Evolutionary conservation across 2,329 filamentous ascomycete genomes (phyloP).

Genomic region (Chaetomiaceae sp.): DNA sequence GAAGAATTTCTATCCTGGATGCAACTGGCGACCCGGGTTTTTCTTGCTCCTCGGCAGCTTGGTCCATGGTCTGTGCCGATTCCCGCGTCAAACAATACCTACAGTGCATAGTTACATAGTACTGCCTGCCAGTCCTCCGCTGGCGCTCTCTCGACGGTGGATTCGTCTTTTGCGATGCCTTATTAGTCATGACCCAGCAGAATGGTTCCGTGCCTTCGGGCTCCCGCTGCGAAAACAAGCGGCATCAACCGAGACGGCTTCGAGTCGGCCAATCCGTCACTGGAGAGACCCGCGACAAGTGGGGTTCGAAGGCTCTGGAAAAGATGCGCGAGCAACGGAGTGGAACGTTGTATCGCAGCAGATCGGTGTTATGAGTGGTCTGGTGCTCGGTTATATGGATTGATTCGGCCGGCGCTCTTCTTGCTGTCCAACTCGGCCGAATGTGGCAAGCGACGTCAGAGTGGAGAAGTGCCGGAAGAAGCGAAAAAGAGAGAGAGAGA

Average conservation of each 20-base stretch:
- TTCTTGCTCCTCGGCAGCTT: background rate
- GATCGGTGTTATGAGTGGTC: background rate
- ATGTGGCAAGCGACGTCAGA: constrained; percentile 14
- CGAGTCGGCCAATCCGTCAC: background rate
- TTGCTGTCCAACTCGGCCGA: constrained; percentile 1
- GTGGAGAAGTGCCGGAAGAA: constrained; percentile 4
- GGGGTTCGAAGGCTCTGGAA: constrained; percentile 6
- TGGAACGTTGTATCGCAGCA: constrained; percentile 19
- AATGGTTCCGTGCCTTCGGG: background rate
- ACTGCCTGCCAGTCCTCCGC: too few relatives aligned
- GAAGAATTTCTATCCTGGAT: background rate
- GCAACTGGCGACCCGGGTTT: background rate
- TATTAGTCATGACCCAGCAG: background rate
- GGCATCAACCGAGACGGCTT: background rate
- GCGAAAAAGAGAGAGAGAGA: background rate
- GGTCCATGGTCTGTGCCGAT: background rate
- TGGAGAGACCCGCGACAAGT: background rate
- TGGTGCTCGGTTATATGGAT: background rate
- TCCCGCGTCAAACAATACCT: too few relatives aligned
- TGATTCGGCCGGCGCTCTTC: background rate
- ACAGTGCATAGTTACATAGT: too few relatives aligned
- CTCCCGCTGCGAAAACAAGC: background rate
- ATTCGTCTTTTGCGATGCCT: background rate
- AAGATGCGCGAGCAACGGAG: constrained; percentile 2
- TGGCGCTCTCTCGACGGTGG: too few relatives aligned